A percentile compares a stretch with the other conserved stretches of the same genome.
Conservation (phyloP, 306 rosid genomes). For the Cucurbita ficifolia region DNA sequence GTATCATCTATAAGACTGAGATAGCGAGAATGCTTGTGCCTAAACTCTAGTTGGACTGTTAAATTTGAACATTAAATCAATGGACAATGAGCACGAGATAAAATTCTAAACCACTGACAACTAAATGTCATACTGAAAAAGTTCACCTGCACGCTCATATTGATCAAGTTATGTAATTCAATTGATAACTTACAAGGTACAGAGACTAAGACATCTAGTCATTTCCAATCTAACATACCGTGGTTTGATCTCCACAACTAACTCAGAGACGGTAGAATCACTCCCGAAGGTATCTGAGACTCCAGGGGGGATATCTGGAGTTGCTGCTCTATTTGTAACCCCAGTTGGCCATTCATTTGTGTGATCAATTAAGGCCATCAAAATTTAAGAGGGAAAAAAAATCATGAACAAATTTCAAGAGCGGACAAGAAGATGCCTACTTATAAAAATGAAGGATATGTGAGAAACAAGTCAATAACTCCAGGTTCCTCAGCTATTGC, state of each 20-base stretch:
- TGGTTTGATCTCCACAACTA: slow-evolving; percentile 81
- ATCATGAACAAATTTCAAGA: slow-evolving; percentile 7
- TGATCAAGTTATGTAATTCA: background rate
- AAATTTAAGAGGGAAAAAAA: background rate
- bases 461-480: slow-evolving; percentile 57
- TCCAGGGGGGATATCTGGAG: slow-evolving; percentile 45
- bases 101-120: background rate
- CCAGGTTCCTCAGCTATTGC: slow-evolving; percentile 95
- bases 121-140: background rate
- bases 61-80: background rate
- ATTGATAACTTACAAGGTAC: background rate
- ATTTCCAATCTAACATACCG: slow-evolving; percentile 37
- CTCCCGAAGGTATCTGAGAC: slow-evolving; percentile 40
- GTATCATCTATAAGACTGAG: background rate
- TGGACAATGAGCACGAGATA: background rate
- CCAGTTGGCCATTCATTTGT: slow-evolving; percentile 95
- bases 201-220: background rate
- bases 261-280: slow-evolving; percentile 56
- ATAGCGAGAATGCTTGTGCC: background rate
- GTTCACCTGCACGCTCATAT: background rate
- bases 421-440: background rate
- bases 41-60: background rate
- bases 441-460: slow-evolving; percentile 58
- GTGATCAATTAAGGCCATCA: slow-evolving; percentile 40
- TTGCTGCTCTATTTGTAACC: slow-evolving; percentile 42